Base-by-base conservation (phyloP, 345 rosid species). In the Barbarea vulgaris region DNA sequence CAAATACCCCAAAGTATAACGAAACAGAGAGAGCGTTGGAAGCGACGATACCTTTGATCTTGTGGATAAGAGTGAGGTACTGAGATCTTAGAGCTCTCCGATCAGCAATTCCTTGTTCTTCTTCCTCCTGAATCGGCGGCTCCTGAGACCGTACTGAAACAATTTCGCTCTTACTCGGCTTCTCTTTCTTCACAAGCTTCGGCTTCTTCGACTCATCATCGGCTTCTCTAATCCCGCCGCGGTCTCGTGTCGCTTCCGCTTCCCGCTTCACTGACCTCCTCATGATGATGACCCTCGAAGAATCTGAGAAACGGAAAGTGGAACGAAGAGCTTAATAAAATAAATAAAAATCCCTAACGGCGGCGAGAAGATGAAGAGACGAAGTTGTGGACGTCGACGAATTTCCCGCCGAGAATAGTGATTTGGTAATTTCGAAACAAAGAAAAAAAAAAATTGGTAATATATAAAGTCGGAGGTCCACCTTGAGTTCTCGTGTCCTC, bases 21-120 rank as follows among this genome's bases (percentile, higher is more conserved):
- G 10, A 64, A 63, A 24, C 15, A 46, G 2, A 19, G 9, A 42
- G 37, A 15, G 2, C 1, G 4, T 21, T 19, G 30, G 39, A 17
- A 46, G 54, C 8, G 5, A 39, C 14, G 3, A 36, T 34, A 86
- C 97, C 93, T 9, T 79, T 87, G 54, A 89, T 88, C 72, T 76
- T 74, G 69, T 69, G 79, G 27, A 57, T 78, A 10, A 89, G 82
- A 7, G 79, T 75, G 27, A 77, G 91, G 41, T 88, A 92, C 63
- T 86, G 78, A 17, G 91, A 88, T 27, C 93, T 84, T 7, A 92
- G 80, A 69, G 75, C 81, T 44, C 96, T 78, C 52, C 89, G 85
- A 14, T 80, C 82, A 13, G 39, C 66, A 5, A 25, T 10, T 34
- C 44, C 53, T 15, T 66, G 79, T 48, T 59, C 52, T 7, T 54